phyloP scores from a whole-genome alignment of 129 eudicot genomes.

The Smallanthus sonchifolius region DNA sequence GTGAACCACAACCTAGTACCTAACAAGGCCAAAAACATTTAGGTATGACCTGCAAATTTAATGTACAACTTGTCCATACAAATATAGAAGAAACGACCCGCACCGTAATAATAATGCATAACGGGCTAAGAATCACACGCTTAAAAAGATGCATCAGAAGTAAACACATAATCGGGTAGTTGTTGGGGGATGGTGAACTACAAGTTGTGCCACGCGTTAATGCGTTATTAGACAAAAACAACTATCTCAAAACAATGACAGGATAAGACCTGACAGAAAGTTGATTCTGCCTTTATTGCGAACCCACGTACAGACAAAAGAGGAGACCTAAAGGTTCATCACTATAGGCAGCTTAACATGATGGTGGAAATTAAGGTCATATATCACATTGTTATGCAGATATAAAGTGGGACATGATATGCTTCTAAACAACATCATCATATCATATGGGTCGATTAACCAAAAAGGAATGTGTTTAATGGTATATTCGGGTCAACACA shows the following conservation, averaged over 20 bases:
- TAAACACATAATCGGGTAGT: too few relatives aligned
- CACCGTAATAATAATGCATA: too few relatives aligned
- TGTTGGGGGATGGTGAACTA: too few relatives aligned
- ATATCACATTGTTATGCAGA: conserved; percentile 40
- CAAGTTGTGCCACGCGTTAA: too few relatives aligned
- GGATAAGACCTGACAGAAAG: conserved; percentile 25
- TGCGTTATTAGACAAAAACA: conserved; percentile 18
- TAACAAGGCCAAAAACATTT: too few relatives aligned
- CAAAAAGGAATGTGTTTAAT: not conserved
- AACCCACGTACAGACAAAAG: conserved; percentile 31
- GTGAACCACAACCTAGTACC: too few relatives aligned
- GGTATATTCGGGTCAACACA: too few relatives aligned
- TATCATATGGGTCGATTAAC: conserved; percentile 16
- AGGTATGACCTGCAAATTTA: too few relatives aligned
- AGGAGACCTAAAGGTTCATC: too few relatives aligned
- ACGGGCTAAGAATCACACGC: not conserved
- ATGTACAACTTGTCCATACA: too few relatives aligned
- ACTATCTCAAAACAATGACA: conserved; percentile 22
- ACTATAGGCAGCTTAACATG: conserved; percentile 30
- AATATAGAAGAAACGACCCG: too few relatives aligned
- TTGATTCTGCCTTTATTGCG: conserved; percentile 19
- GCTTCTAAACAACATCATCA: conserved; percentile 20
- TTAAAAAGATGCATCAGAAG: not conserved
- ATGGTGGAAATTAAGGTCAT: conserved; percentile 55
- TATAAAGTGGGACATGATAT: conserved; percentile 43